A percentile compares a stretch with the other conserved stretches of the same genome.
These are phyloP conservation scores for Claviceps paspali DNA, from an alignment of 2,329 filamentous ascomycete genomes.

Conservation along the genomic window DNA sequence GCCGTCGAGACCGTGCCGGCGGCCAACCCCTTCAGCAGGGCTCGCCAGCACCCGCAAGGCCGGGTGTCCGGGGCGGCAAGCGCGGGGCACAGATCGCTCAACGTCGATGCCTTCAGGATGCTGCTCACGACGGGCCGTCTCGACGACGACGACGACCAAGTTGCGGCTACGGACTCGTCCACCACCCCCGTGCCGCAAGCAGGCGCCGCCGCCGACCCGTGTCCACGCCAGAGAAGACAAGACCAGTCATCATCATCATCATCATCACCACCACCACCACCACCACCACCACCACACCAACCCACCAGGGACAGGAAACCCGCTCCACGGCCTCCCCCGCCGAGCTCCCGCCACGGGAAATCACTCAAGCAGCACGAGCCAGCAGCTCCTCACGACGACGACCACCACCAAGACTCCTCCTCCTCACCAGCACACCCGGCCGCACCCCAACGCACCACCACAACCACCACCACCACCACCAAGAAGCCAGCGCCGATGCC, in stretches of 20 bases:
- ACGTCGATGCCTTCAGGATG: conserved; percentile 65
- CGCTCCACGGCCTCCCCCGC: conserved; percentile 48
- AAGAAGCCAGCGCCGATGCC: conserved; percentile 34
- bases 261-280: background rate
- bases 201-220: too few relatives aligned
- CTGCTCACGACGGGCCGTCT: conserved; percentile 59
- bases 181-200: too few relatives aligned
- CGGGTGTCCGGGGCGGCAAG: conserved; percentile 18
- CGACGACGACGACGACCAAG: conserved; percentile 12
- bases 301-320: conserved; percentile 37
- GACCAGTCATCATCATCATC: too few relatives aligned
- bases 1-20: conserved; percentile 9
- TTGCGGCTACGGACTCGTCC: too few relatives aligned
- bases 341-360: conserved; percentile 62
- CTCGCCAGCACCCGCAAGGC: conserved; percentile 34
- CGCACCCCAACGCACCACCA: too few relatives aligned
- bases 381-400: too few relatives aligned
- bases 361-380: conserved; percentile 34
- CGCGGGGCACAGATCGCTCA: conserved; percentile 34
- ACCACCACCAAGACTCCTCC: too few relatives aligned
- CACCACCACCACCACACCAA: background rate
- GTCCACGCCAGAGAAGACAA: too few relatives aligned
- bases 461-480: too few relatives aligned
- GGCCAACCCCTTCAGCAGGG: conserved; percentile 40
- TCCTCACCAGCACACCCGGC: too few relatives aligned